phyloP scores from a whole-genome alignment of 371 early-diverging fungal genomes.

The Mortierella sp. region DNA sequence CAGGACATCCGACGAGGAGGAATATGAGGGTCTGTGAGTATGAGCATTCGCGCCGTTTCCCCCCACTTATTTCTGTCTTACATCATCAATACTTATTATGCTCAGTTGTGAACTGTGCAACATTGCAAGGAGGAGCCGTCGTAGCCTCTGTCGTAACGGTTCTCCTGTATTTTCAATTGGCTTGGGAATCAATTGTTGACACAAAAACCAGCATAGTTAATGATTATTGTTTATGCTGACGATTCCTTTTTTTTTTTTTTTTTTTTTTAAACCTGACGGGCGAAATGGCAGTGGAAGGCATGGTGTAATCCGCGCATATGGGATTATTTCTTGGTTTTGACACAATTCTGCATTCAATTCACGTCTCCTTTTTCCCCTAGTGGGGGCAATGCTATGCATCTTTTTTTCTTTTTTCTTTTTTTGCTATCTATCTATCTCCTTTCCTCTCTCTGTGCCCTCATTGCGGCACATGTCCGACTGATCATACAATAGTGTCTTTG shows the following conservation, averaged over 20 bases:
- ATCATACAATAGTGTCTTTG: background rate
- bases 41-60: background rate
- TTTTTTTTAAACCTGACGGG: too few relatives aligned
- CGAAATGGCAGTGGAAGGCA: background rate
- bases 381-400: slow-evolving; percentile 17
- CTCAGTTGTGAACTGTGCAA: slow-evolving; percentile 5
- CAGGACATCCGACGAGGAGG: background rate
- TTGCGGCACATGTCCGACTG: slow-evolving; percentile 3
- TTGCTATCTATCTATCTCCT: slow-evolving; percentile 5
- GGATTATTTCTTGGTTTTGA: background rate
- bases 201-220: background rate
- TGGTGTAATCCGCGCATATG: background rate
- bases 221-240: slow-evolving; percentile 1
- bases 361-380: slow-evolving; percentile 7
- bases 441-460: background rate
- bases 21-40: background rate
- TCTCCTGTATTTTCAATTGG: background rate
- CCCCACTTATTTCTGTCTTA: background rate
- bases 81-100: slow-evolving; percentile 8
- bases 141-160: slow-evolving; percentile 5
- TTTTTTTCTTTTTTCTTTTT: slow-evolving; percentile 8
- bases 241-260: too few relatives aligned
- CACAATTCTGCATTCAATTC: background rate
- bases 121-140: too few relatives aligned
- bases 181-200: background rate